Base-by-base conservation (phyloP, 495 filamentous ascomycete genomes). In the Hyaloscypha finlandica region DNA sequence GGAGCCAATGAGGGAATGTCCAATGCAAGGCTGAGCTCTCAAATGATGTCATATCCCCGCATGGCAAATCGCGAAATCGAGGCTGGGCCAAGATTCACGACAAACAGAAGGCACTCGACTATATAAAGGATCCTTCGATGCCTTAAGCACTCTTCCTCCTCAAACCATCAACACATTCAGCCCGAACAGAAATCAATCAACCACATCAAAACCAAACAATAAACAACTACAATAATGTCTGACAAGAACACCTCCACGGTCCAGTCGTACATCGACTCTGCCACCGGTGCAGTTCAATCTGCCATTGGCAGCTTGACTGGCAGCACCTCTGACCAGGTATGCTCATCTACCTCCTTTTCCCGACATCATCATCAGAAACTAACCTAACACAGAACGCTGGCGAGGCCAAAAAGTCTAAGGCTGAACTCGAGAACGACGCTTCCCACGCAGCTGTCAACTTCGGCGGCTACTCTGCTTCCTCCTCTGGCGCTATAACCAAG, bases 191-290 rank as follows among this genome's bases (percentile, higher is more conserved):
- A 56, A 56, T 56, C 22, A 56, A 29, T 56, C 42, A 48, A 48
- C 11, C 16, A 37, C 45, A 45, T 25, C 22, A 48, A 31, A 66
- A 66, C 42, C 37, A 56, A 61, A 51, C 53, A 59, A 65, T 51
- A 55, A 56, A 61, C 32, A 51, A 56, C 14, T 11, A 53, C 61
- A 67, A 70, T 63, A 65, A 92, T 92, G 89, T 87, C 89, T 76
- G 81, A 85, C 80, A 82, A 85, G 71, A 85, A 88, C 76, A 85
- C 89, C 56, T 96, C 92, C 63, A 94, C 92, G 68, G 81, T 92
- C 74, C 84, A 93, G 83, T 90, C 91, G 60, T 90, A 90, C 82
- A 76, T 93, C 66, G 92, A 96, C 84, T 84, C 82, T n/a, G 90
- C 90, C 72, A 83, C 85, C 54, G 92, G 90, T 64, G 76, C 86